phyloP scores from a whole-genome alignment of 2,329 filamentous ascomycete species.

The Verticillium nubilum region DNA sequence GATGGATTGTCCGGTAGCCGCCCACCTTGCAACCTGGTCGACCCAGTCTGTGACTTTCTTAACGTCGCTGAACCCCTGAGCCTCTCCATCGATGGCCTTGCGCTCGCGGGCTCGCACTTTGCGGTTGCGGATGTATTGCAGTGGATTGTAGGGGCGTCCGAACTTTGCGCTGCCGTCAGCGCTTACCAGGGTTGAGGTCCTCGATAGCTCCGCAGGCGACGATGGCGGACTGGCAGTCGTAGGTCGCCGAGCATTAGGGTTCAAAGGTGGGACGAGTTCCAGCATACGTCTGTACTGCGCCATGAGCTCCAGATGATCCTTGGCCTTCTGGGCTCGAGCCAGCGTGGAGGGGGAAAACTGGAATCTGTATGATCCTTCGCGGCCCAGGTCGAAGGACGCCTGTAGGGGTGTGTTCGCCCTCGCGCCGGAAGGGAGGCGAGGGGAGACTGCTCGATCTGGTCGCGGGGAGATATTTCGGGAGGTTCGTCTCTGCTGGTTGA shows the following conservation, averaged over 20 bases:
- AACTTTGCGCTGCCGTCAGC: slow-evolving; percentile 32
- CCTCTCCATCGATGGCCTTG: slow-evolving; percentile 65
- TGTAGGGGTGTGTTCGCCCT: slow-evolving; percentile 38
- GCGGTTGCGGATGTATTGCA: slow-evolving; percentile 89
- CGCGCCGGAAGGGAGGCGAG: slow-evolving; percentile 33
- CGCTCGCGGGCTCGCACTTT: slow-evolving; percentile 78
- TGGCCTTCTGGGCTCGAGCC: slow-evolving; percentile 77
- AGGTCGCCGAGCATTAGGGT: slow-evolving; percentile 30
- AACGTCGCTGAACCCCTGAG: slow-evolving; percentile 72
- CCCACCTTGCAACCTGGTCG: slow-evolving; percentile 54
- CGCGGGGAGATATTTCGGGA: slow-evolving; percentile 59
- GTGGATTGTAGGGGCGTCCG: slow-evolving; percentile 78
- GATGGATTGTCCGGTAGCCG: slow-evolving; percentile 27
- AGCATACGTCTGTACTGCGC: slow-evolving; percentile 78
- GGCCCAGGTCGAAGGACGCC: slow-evolving; percentile 35
- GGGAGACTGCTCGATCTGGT: slow-evolving; percentile 35
- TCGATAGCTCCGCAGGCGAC: slow-evolving; percentile 31
- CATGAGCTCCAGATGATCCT: slow-evolving; percentile 78
- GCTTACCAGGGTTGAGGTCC: slow-evolving; percentile 17
- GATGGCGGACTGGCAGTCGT: slow-evolving; percentile 32
- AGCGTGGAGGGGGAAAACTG: slow-evolving; percentile 76
- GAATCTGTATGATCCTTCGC: slow-evolving; percentile 48
- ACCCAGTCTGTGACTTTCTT: slow-evolving; percentile 72
- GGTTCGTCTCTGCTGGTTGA: slow-evolving; percentile 64
- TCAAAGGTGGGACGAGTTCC: slow-evolving; percentile 71